Conservation (phyloP, 495 filamentous ascomycete genomes). For the Beverwykella pulmonaria region DNA sequence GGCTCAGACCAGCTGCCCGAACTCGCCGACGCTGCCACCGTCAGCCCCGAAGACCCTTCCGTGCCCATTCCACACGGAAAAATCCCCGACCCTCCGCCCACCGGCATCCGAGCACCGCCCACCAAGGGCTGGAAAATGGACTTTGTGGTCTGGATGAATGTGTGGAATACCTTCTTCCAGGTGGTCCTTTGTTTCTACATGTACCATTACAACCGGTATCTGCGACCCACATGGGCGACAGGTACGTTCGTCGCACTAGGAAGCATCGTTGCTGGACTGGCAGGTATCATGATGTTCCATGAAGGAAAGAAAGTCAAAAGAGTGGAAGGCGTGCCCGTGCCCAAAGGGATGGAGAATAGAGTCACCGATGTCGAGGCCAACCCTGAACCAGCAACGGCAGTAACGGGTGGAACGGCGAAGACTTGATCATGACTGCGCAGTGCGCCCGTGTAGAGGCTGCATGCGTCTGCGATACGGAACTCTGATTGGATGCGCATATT, state of each 20-base stretch:
- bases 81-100: constrained; percentile 60
- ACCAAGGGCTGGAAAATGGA: constrained; percentile 77
- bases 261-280: constrained; percentile 67
- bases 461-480: neutral
- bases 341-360: constrained; percentile 2
- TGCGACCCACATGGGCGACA: constrained; percentile 72
- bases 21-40: neutral
- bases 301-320: constrained; percentile 63
- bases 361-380: constrained; percentile 2
- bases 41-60: constrained; percentile 44
- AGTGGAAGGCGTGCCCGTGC: constrained; percentile 60
- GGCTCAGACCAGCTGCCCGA: constrained; percentile 51
- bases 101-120: constrained; percentile 64
- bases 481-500: constrained; percentile 10
- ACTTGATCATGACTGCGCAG: constrained; percentile 2
- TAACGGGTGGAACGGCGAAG: constrained; percentile 8
- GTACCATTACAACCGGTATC: constrained; percentile 71
- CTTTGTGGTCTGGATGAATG: constrained; percentile 73
- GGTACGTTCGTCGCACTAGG: constrained; percentile 73
- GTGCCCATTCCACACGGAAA: constrained; percentile 61
- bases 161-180: constrained; percentile 77
- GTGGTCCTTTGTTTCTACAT: constrained; percentile 70
- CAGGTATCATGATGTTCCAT: constrained; percentile 66
- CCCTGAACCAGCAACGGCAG: neutral
- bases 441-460: neutral